Percentiles rank a stretch among this genome's conserved stretches.
phyloP scores from a whole-genome alignment of 1,139 yeast genomes.

The Zygosaccharomyces sapae region DNA sequence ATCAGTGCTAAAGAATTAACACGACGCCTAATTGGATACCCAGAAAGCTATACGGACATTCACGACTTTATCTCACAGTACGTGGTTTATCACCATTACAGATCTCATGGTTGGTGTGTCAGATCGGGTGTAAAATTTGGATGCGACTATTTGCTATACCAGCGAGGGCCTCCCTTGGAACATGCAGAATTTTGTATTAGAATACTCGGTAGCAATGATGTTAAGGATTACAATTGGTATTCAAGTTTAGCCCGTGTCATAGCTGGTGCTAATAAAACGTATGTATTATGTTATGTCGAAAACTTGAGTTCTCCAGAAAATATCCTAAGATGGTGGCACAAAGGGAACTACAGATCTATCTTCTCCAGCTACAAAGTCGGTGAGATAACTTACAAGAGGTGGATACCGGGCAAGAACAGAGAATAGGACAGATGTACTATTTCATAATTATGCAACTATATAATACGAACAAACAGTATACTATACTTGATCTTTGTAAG shows the following conservation, averaged over 20 bases:
- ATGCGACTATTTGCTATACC: conserved; percentile 71
- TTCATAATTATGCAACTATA: conserved; percentile 2
- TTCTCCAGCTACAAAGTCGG: conserved; percentile 45
- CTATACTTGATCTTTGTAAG: conserved; percentile 45
- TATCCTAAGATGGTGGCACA: conserved; percentile 26
- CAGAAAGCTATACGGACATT: conserved; percentile 14
- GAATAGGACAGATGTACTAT: conserved; percentile 42
- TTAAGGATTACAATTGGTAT: conserved; percentile 34
- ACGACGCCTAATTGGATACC: conserved; percentile 8
- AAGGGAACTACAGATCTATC: conserved; percentile 35
- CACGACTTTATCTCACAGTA: conserved; percentile 39
- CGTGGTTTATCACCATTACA: conserved; percentile 77
- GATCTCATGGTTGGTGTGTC: conserved; percentile 93
- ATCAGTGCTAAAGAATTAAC: conserved; percentile 20
- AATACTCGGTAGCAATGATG: conserved; percentile 45
- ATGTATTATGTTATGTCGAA: conserved; percentile 65
- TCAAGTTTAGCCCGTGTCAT: conserved; percentile 72
- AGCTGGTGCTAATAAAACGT: conserved; percentile 78
- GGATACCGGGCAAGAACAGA: conserved; percentile 81
- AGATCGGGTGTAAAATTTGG: conserved; percentile 91
- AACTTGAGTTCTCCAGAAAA: conserved; percentile 41
- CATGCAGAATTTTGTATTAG: conserved; percentile 84
- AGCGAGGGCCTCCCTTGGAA: conserved; percentile 89
- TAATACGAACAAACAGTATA: neutral
- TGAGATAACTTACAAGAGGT: conserved; percentile 68